Base-by-base conservation (phyloP, 1,139 yeast genomes). In the Saccharomyces hybrid region DNA sequence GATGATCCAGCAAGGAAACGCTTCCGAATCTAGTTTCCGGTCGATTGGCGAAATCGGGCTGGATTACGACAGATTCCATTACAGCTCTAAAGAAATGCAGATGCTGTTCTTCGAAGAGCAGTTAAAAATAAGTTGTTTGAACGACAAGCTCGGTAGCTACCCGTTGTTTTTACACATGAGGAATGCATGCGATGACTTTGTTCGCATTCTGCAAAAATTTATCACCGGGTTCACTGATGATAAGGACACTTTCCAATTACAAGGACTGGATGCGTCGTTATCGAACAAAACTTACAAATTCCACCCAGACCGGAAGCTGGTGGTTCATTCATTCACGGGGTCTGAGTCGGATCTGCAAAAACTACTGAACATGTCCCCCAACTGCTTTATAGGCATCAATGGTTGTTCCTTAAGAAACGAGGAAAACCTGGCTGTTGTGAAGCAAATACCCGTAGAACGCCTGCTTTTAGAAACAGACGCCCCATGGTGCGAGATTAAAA, bases 401-500 rank as follows among this genome's bases (percentile, higher is more conserved):
- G 99, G 99, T 1, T 93, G 99, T 64, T 90, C 98, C 2, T 76
- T 95, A 58, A 86, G 87, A 65, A 81, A 88, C 0, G 80, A 81
- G 55, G 91, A 86, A 57, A 89, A 88, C 64, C 70, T 91, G 9
- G 75, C 76, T 20, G 91, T 85, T 13, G 89, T 86, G 0, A 73
- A 75, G 47, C 65, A 71, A 41, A 78, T 93, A 9, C 99, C 99
- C 0, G 64, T 82, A 8, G 80, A 83, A 9, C 78, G 76, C 62
- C 70, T 93, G 44, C 73, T 93, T 80, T 79, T 93, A 25, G 99
- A 93, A 69, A 91, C 98, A 0, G 98, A 93, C 71, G 91, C 98
- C 1, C 99, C 99, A 1, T 93, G 99, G 99, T 93, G 99, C 72
- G 98, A 91, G 65, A 82, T 93, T 47, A 77, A 95, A 55, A 87